Base-by-base conservation (phyloP, 1,284 basidiomycete species). In the Sporisorium sorghi region DNA sequence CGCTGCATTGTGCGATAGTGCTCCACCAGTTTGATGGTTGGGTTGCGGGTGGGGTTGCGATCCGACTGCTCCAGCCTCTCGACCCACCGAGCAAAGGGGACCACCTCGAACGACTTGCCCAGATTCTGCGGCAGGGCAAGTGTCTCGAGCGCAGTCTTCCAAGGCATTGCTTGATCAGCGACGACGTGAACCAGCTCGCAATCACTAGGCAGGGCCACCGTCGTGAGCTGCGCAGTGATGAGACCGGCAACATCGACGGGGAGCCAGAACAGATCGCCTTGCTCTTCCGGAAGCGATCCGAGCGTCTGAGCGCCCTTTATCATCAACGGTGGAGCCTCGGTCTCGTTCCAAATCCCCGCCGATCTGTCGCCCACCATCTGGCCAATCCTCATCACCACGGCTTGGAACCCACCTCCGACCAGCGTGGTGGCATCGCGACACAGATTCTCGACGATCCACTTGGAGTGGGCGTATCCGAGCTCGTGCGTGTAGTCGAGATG, bases 101-200 rank as follows among this genome's bases (percentile, higher is more conserved):
- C 91, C 37, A 91, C 88, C 77, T 94, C 91, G 73, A 94, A 90
- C 23, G 84, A 89, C 80, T 93, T 90, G 14, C 91, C 92, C 55
- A 88, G 86, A 12, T 88, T 85, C 19, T 86, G 82, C 42, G 63
- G 54, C 10, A 37, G 30, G 14, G 60, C 58, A 2, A 93, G 87
- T 56, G 92, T 88, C 26, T 88, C 85, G 56, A 88, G 87, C 84
- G 94, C 91, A 15, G 84, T 86, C 33, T 89, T 86, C 67, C 87
- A 87, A 4, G 71, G 67, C 43, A 69, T 63, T 1, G 56, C 44
- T 21, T 59, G 24, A 24, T 72, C 55, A 55, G 68, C 80, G 35
- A 68, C 56, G 4, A 69, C 55, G 30, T 65, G 60, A 1, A 73
- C 71, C 21, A 68, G 54, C 21, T 40, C 33, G 51, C 52, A 52